phyloP scores from a whole-genome alignment of 2,329 filamentous ascomycete genomes.

The Malbranchea zuffiana region DNA sequence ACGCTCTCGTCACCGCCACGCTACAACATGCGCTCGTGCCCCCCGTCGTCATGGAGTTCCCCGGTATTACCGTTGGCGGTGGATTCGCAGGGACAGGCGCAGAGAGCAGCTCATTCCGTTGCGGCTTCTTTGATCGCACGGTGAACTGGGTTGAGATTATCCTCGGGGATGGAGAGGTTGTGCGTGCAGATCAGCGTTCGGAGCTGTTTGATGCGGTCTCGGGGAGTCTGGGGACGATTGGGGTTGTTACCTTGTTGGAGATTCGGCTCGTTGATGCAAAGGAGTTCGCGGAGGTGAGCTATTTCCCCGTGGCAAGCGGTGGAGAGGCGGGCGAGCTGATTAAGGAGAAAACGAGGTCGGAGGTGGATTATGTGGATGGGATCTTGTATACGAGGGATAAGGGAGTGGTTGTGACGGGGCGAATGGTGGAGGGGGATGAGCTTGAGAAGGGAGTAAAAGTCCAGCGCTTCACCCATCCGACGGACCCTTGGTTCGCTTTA shows the following conservation, averaged over 20 bases:
- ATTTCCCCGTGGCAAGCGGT: slow-evolving; percentile 44
- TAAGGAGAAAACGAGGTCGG: slow-evolving; percentile 33
- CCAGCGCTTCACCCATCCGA: slow-evolving; percentile 44
- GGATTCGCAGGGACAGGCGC: slow-evolving; percentile 57
- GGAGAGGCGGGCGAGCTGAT: slow-evolving; percentile 42
- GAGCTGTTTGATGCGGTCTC: slow-evolving; percentile 52
- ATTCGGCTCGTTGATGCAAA: slow-evolving; percentile 45
- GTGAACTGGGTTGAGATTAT: slow-evolving; percentile 55
- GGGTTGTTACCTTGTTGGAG: slow-evolving; percentile 51
- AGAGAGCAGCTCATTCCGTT: slow-evolving; percentile 55
- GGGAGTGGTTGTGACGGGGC: slow-evolving; percentile 50
- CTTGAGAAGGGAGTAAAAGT: slow-evolving; percentile 21
- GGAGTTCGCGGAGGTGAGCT: slow-evolving; percentile 51
- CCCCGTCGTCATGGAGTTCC: slow-evolving; percentile 60
- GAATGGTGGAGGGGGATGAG: slow-evolving; percentile 37
- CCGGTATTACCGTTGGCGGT: slow-evolving; percentile 57
- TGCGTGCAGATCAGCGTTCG: slow-evolving; percentile 37
- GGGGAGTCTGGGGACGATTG: slow-evolving; percentile 50
- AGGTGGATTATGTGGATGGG: slow-evolving; percentile 57
- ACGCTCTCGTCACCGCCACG: slow-evolving; percentile 49
- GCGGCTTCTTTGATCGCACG: slow-evolving; percentile 56
- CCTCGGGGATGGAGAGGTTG: slow-evolving; percentile 46
- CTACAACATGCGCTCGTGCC: slow-evolving; percentile 47
- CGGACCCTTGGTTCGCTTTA: slow-evolving; percentile 65
- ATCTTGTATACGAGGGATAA: slow-evolving; percentile 47